A percentile compares a stretch with the other conserved stretches of the same genome.
phyloP scores from a whole-genome alignment of 768 basidiomycete species.

The Tricholoma furcatifolium region DNA sequence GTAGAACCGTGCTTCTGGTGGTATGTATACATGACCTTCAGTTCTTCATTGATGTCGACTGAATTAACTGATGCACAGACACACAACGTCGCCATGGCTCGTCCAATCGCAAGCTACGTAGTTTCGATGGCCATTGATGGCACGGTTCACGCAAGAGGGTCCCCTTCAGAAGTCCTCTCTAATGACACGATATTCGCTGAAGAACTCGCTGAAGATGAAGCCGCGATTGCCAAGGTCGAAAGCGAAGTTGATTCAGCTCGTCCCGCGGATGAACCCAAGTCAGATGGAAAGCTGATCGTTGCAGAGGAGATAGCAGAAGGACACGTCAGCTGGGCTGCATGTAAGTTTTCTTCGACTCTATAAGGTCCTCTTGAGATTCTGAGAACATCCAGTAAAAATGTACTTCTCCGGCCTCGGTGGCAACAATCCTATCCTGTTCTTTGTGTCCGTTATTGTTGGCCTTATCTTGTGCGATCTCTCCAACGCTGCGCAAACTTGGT shows the following conservation, averaged over 20 bases:
- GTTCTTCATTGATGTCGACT: not conserved
- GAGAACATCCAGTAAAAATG: constrained; percentile 28
- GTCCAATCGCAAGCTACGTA: constrained; percentile 53
- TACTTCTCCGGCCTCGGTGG: constrained; percentile 39
- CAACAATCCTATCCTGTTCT: constrained; percentile 31
- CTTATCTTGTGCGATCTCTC: constrained; percentile 22
- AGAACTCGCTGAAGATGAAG: constrained; percentile 28
- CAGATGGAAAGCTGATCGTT: constrained; percentile 61
- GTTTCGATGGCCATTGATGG: constrained; percentile 58
- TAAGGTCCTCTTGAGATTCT: constrained; percentile 18
- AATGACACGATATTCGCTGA: constrained; percentile 34
- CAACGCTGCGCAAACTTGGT: constrained; percentile 38
- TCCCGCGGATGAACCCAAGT: constrained; percentile 21
- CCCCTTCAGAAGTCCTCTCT: constrained; percentile 46
- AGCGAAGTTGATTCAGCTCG: constrained; percentile 22
- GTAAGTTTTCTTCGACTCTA: constrained; percentile 23
- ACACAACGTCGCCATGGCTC: constrained; percentile 51
- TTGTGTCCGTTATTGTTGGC: constrained; percentile 22
- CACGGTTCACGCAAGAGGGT: constrained; percentile 45
- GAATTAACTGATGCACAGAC: constrained; percentile 27
- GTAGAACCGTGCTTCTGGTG: constrained; percentile 83
- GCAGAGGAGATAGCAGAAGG: constrained; percentile 64
- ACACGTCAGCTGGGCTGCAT: constrained; percentile 51
- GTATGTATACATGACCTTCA: constrained; percentile 28
- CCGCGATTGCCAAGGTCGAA: constrained; percentile 23